phyloP scores from a whole-genome alignment of 1,284 basidiomycete species.

The Cryptococcus amylolentus region DNA sequence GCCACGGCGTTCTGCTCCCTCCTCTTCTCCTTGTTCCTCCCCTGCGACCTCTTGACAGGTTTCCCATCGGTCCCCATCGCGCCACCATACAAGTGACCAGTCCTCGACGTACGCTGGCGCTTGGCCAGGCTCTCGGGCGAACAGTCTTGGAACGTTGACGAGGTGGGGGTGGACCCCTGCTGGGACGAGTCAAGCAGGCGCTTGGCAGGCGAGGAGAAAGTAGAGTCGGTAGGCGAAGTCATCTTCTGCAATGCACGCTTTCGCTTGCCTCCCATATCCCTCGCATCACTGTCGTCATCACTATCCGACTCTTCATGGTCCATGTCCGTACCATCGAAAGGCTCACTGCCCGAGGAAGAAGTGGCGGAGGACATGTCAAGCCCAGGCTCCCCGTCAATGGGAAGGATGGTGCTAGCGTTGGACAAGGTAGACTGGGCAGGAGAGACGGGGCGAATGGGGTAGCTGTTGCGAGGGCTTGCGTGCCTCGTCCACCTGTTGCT shows the following conservation, averaged over 20 bases:
- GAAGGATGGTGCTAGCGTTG: no score
- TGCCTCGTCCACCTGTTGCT: no score
- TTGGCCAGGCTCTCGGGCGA: background rate
- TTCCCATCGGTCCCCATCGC: background rate
- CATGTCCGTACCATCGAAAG: background rate
- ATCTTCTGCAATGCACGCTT: background rate
- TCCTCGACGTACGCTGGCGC: no score
- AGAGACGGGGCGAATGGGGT: no score
- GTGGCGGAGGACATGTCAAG: background rate
- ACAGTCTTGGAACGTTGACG: background rate
- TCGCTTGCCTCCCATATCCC: no score
- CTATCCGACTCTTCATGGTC: background rate
- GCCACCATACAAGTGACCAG: background rate
- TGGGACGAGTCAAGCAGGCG: background rate
- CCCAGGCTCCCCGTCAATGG: background rate
- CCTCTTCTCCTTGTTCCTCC: constrained; percentile 24
- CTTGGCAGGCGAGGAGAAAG: background rate
- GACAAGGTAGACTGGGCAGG: no score
- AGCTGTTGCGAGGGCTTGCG: no score
- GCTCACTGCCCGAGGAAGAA: background rate
- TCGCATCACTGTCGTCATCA: background rate
- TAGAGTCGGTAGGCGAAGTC: background rate
- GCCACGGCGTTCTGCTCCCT: constrained; percentile 35
- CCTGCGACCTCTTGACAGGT: background rate
- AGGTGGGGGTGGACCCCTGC: background rate